Conservation (phyloP, 2,329 filamentous ascomycete species). For the Diaporthe australafricana region DNA sequence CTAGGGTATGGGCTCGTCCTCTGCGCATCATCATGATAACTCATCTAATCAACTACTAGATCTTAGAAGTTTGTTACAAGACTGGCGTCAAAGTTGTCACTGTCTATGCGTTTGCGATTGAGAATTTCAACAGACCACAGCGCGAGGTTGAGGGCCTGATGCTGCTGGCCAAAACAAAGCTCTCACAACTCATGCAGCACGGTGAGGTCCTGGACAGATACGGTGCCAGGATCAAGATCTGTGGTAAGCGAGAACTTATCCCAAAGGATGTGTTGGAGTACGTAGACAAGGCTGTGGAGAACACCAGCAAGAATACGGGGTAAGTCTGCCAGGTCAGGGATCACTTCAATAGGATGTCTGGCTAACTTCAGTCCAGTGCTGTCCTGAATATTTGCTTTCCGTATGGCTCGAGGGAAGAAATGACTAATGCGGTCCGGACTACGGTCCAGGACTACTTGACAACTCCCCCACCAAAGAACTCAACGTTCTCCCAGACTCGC, state of each 20-base stretch:
- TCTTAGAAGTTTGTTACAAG: slow-evolving; percentile 98
- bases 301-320: slow-evolving; percentile 90
- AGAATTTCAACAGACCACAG: slow-evolving; percentile 97
- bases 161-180: slow-evolving; percentile 96
- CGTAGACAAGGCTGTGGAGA: slow-evolving; percentile 85
- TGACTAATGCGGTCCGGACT: slow-evolving; percentile 87
- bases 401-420: slow-evolving; percentile 95
- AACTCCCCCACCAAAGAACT: slow-evolving; percentile 72
- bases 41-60: slow-evolving; percentile 57
- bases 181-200: slow-evolving; percentile 91
- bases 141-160: slow-evolving; percentile 97
- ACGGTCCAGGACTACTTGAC: slow-evolving; percentile 90
- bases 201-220: slow-evolving; percentile 94
- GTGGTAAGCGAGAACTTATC: slow-evolving; percentile 87
- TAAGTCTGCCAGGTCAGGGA: slow-evolving; percentile 49
- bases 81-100: slow-evolving; percentile 96
- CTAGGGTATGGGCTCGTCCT: slow-evolving; percentile 66
- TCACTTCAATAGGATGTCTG: slow-evolving; percentile 28
- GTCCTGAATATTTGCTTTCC: slow-evolving; percentile 95
- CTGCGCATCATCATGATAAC: background rate
- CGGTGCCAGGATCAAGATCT: slow-evolving; percentile 85
- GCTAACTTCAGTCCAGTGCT: slow-evolving; percentile 50
- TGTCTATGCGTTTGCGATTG: slow-evolving; percentile 98
- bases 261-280: slow-evolving; percentile 89
- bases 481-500: slow-evolving; percentile 86